phyloP scores from a whole-genome alignment of 805 yeast genomes.

The Lipomyces yamanashiensis region DNA sequence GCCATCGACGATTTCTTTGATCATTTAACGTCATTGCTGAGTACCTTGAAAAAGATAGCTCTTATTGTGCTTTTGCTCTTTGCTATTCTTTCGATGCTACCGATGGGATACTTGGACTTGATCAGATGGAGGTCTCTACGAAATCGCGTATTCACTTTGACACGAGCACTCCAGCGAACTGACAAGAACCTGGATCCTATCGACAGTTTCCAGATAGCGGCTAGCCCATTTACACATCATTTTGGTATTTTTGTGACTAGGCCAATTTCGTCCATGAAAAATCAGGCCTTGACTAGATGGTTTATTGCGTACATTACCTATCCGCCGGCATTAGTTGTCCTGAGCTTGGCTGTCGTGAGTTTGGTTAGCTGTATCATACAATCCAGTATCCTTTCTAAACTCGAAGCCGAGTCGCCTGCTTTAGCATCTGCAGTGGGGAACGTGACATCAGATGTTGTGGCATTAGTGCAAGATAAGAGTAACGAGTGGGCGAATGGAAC shows the following conservation, averaged over 20 bases:
- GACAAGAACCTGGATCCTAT: conserved; percentile 35
- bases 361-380: conserved; percentile 60
- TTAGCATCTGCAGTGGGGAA: conserved; percentile 25
- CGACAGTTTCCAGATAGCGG: conserved; percentile 36
- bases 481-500: conserved; percentile 59
- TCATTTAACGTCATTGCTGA: conserved; percentile 44
- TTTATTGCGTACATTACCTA: conserved; percentile 57
- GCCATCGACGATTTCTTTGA: conserved; percentile 50
- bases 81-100: conserved; percentile 52
- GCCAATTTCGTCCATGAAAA: not conserved
- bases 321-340: conserved; percentile 54
- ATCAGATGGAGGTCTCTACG: conserved; percentile 55
- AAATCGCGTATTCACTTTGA: conserved; percentile 42
- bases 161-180: conserved; percentile 27
- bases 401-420: conserved; percentile 36
- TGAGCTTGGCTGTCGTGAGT: conserved; percentile 64
- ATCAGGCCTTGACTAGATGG: conserved; percentile 49
- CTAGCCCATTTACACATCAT: conserved; percentile 18
- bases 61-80: conserved; percentile 48
- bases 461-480: conserved; percentile 42
- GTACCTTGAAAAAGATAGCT: conserved; percentile 48
- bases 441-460: conserved; percentile 38
- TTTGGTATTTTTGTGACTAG: conserved; percentile 36
- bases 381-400: conserved; percentile 50
- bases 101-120: conserved; percentile 53